A percentile compares a stretch with the other conserved stretches of the same genome.
These are phyloP conservation scores for Gentiana dahurica DNA, from an alignment of 257 asterid species.

Conservation along the genomic window DNA sequence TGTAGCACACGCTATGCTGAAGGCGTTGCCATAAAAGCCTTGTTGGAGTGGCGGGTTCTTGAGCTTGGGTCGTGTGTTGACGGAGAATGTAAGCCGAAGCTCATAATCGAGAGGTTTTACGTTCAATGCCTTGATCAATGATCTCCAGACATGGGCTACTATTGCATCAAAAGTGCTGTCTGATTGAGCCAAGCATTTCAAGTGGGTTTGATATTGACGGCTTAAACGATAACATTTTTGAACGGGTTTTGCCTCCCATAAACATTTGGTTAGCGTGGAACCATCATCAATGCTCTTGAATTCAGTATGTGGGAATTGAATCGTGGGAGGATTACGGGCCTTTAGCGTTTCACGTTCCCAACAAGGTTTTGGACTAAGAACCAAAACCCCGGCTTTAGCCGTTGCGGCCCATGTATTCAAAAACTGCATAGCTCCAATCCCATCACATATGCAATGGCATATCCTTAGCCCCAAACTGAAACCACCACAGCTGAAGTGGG, in stretches of 20 bases:
- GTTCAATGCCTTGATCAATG: slow-evolving; percentile 59
- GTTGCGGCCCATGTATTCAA: slow-evolving; percentile 72
- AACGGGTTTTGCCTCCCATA: slow-evolving; percentile 48
- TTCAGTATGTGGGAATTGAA: slow-evolving; percentile 50
- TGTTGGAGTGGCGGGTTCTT: slow-evolving; percentile 35
- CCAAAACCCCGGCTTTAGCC: slow-evolving; percentile 41
- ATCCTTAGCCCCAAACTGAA: slow-evolving; percentile 73
- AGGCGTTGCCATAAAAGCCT: slow-evolving; percentile 78
- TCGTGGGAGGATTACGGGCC: slow-evolving; percentile 51
- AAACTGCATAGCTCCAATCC: slow-evolving; percentile 90
- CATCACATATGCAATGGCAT: slow-evolving; percentile 86
- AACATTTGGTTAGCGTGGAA: slow-evolving; percentile 36
- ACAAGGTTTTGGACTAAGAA: slow-evolving; percentile 38
- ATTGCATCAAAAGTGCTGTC: slow-evolving; percentile 66
- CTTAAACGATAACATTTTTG: slow-evolving; percentile 65
- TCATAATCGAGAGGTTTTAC: slow-evolving; percentile 42
- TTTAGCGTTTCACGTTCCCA: slow-evolving; percentile 68
- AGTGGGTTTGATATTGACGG: slow-evolving; percentile 36
- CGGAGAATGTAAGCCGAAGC: slow-evolving; percentile 78
- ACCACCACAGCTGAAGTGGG: slow-evolving; percentile 68
- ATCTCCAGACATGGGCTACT: slow-evolving; percentile 89
- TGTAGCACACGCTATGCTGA: slow-evolving; percentile 69
- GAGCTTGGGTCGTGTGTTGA: slow-evolving; percentile 64
- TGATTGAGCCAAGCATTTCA: slow-evolving; percentile 41
- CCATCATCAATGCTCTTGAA: slow-evolving; percentile 45